Base-by-base conservation (phyloP, 495 filamentous ascomycete species). In the Neurospora terricola region DNA sequence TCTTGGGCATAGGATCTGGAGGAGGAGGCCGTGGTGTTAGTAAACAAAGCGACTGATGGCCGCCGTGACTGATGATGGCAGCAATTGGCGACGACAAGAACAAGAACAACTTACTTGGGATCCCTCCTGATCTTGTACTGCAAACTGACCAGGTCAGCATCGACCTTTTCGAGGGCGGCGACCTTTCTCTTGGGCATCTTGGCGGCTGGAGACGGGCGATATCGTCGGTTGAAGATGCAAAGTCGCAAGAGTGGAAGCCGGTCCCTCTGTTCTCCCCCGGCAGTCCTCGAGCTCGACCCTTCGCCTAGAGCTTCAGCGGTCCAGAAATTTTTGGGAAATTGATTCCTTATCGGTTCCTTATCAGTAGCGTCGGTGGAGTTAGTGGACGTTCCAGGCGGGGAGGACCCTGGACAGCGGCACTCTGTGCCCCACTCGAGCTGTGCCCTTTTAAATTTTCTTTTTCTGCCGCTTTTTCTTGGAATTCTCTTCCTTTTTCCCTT, bases 131-230 rank as follows among this genome's bases (percentile, higher is more conserved):
- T 92, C 81, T 96, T 94, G 84, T 96, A 91, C 82, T 97, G 94
- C 43, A 97, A 81, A 81, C 92, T 94, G 69, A 93, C 88, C 87
- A 97, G 80, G 80, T 97, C 94, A 38, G 93, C 94, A 77, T 98
- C 94, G 76, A 96, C 90, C 87, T 98, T 98, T 83, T 98, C 94
- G 78, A 97, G 88, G 48, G 94, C 94, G 39, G 91, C 92, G 45
- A 97, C 84, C 83, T 94, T 95, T 81, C 93, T 88, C 80, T 97
- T 97, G 43, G 87, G 89, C 91, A 93, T 94, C 70, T 77, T 84
- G 78, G 72, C 76, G 39, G 66, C 18, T 59, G 11, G 42, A 39
- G 27, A 27, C 12, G 23, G 37, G 23, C 38, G 70, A 6, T 71
- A n/a, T 43, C 1, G 23, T 30, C 6, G n/a, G 69, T 70, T 43